phyloP scores from a whole-genome alignment of 2,329 filamentous ascomycete species.

The Claviceps digitariae region DNA sequence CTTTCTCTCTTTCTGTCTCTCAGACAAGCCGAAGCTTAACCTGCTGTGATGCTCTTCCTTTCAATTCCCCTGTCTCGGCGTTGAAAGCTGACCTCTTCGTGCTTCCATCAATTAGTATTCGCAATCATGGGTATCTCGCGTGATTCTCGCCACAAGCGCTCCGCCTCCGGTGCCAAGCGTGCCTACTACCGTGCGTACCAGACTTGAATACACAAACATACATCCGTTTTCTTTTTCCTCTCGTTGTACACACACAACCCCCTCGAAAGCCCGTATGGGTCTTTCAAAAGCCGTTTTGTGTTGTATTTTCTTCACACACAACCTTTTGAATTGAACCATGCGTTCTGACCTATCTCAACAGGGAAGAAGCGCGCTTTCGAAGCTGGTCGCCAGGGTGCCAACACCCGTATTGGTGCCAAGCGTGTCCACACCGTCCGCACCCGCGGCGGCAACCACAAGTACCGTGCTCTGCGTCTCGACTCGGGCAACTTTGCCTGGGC shows the following conservation, averaged over 20 bases:
- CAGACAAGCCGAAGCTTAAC: neutral
- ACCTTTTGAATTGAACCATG: conserved; percentile 29
- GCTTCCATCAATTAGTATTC: conserved; percentile 37
- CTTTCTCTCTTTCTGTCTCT: neutral
- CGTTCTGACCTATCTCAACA: conserved; percentile 63
- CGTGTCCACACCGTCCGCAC: conserved; percentile 94
- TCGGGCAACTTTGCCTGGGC: conserved; percentile 99
- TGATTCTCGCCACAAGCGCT: conserved; percentile 99
- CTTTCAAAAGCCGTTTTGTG: conserved; percentile 4
- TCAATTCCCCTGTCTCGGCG: neutral
- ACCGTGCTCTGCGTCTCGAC: conserved; percentile 97
- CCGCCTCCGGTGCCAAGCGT: conserved; percentile 96
- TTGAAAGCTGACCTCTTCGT: conserved; percentile 10
- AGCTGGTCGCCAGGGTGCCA: conserved; percentile 97
- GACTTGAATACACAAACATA: neutral
- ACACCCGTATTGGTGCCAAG: conserved; percentile 97
- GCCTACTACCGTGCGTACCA: conserved; percentile 69
- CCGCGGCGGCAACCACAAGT: conserved; percentile 98
- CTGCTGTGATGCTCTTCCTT: neutral
- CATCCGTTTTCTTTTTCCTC: conserved; percentile 7
- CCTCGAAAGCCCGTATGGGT: conserved; percentile 54
- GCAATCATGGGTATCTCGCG: conserved; percentile 99
- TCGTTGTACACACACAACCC: conserved; percentile 6
- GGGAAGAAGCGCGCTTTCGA: conserved; percentile 98
- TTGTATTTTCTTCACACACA: neutral